Conservation (phyloP, 2,329 filamentous ascomycete species). For the Colletotrichum noveboracense region DNA sequence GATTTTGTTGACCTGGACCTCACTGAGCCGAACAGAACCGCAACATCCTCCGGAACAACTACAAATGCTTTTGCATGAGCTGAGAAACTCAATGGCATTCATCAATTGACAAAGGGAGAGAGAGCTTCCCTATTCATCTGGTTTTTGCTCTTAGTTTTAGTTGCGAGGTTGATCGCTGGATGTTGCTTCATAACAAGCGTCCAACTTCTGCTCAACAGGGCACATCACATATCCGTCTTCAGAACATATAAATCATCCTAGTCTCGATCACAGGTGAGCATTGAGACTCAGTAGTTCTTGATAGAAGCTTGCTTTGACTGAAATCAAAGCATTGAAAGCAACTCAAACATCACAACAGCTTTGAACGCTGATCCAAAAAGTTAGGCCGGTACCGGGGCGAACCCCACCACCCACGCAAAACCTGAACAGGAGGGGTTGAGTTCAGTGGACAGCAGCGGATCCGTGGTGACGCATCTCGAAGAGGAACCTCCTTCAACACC, state of each 20-base stretch:
- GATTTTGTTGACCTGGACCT: not conserved
- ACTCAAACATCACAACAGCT: not conserved
- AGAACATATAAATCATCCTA: not conserved
- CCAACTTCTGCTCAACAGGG: not conserved
- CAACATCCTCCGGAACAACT: not conserved
- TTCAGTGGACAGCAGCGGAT: not conserved
- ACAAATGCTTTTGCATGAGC: not conserved
- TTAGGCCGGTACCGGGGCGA: constrained; percentile 16
- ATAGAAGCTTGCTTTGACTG: not conserved
- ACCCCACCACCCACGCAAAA: constrained; percentile 21
- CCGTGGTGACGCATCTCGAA: not conserved
- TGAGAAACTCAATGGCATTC: not conserved
- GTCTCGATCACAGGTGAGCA: not conserved
- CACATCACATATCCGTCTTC: not conserved
- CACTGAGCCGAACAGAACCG: not conserved
- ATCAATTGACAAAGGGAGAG: not conserved
- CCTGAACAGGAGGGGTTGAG: constrained; percentile 9
- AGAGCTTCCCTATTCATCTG: not conserved
- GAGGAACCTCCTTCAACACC: not conserved
- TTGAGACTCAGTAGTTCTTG: not conserved
- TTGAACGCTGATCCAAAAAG: not conserved
- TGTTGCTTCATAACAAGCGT: not conserved
- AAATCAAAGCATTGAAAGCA: not conserved
- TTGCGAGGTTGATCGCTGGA: not conserved
- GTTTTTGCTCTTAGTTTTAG: not conserved